phyloP scores from a whole-genome alignment of 768 basidiomycete genomes.

The Rubroboletus satanas region DNA sequence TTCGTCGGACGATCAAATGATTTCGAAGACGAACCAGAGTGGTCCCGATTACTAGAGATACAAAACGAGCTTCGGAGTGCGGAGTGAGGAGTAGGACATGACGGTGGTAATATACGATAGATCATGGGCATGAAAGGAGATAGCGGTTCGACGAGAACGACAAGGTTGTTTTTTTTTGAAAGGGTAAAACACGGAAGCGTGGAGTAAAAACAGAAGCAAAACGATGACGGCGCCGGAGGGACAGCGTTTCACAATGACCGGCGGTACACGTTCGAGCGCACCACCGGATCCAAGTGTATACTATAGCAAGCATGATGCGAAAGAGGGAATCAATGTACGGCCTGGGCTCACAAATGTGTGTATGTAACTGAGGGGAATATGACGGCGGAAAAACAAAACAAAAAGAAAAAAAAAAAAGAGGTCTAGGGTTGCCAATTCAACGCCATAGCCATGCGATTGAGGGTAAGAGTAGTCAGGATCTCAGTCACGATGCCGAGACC shows the following conservation, averaged over 20 bases:
- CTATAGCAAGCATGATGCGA: not conserved
- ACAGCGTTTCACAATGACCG: constrained; percentile 19
- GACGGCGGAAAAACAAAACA: not conserved
- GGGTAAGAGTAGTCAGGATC: constrained; percentile 67
- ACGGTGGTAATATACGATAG: constrained; percentile 19
- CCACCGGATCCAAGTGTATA: constrained; percentile 2
- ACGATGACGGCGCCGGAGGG: not conserved
- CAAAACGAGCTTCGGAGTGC: constrained; percentile 32
- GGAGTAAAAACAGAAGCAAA: not conserved
- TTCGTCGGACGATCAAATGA: constrained; percentile 85
- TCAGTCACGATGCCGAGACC: constrained; percentile 68
- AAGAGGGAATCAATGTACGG: not conserved
- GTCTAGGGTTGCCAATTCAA: constrained; percentile 46
- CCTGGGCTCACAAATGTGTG: constrained; percentile 4
- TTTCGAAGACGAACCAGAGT: constrained; percentile 89
- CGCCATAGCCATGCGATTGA: constrained; percentile 66
- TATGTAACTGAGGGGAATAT: not conserved
- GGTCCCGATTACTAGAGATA: constrained; percentile 61
- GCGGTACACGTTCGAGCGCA: not conserved
- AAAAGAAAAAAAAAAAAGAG: not conserved
- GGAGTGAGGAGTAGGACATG: constrained; percentile 11
- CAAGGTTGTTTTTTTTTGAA: not conserved
- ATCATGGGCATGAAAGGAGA: not conserved
- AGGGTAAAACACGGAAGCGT: constrained; percentile 14
- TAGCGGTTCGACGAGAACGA: not conserved